phyloP scores from a whole-genome alignment of 306 rosid genomes.

The Fagus sylvatica region DNA sequence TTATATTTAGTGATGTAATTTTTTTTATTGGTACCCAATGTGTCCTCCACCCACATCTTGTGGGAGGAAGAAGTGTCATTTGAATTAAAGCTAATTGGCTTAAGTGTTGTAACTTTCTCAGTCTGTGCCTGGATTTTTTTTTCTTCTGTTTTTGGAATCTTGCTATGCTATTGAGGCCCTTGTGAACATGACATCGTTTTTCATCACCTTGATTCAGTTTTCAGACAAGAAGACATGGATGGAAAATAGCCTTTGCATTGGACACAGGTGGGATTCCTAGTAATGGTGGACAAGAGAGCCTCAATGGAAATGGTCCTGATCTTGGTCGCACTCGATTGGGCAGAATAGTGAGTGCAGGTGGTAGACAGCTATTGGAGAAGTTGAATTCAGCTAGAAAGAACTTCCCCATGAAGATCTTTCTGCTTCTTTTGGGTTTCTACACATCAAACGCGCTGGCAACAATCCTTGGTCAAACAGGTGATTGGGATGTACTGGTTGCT shows the following conservation, averaged over 20 bases:
- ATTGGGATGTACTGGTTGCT: conserved; percentile 97
- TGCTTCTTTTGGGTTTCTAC: conserved; percentile 95
- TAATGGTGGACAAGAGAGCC: conserved; percentile 61
- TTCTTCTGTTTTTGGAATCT: conserved; percentile 1
- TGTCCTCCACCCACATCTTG: too few species aligned
- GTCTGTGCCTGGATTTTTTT: neutral
- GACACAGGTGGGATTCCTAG: conserved; percentile 76
- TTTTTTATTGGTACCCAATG: neutral
- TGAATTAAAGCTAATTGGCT: too few species aligned
- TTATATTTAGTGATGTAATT: neutral
- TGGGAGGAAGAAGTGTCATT: too few species aligned
- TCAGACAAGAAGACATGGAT: conserved; percentile 44
- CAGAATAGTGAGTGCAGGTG: conserved; percentile 79
- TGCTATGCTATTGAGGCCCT: neutral
- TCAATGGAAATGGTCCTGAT: conserved; percentile 49
- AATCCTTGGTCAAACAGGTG: conserved; percentile 96
- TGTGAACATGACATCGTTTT: conserved; percentile 28
- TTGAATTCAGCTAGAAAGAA: conserved; percentile 82
- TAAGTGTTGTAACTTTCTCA: neutral
- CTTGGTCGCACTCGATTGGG: conserved; percentile 89
- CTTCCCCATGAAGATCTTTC: conserved; percentile 80
- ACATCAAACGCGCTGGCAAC: conserved; percentile 95
- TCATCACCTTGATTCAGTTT: conserved; percentile 50
- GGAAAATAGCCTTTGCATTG: conserved; percentile 75
- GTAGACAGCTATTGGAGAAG: conserved; percentile 78